Base-by-base conservation (phyloP, 2,329 filamentous ascomycete species). In the Cercospora janseana region DNA sequence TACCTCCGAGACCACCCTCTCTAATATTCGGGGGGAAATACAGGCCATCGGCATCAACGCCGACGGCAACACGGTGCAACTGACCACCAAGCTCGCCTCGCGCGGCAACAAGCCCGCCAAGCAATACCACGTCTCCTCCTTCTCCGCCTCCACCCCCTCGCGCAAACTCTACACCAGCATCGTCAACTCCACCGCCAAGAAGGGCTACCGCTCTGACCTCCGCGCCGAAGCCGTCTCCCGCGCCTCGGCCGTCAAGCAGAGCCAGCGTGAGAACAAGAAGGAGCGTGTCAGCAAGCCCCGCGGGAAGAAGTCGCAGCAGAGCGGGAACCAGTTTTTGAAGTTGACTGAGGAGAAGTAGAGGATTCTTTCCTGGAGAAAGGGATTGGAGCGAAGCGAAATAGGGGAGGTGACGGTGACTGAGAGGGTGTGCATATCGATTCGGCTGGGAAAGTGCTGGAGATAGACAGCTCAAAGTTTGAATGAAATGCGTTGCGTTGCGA, bases 91-190 rank as follows among this genome's bases (percentile, higher is more conserved):
- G 88, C 93, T 90, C 79, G 69, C 79, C 70, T 77, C 79, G 65
- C 79, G 81, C 69, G 69, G 74, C 67, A 82, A 88, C 79, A 81
- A 88, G 77, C 92, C 93, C 70, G 82, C 81, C 59, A 75, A 82
- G 70, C 74, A 76, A 69, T 70, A 79, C 69, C 78, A 80, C 73
- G 81, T 79, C 72, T 80, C 82, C 66, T 82, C 79, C 71, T 88
- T 86, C 79, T 79, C 80, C 69, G 77, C 82, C 69, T 81, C 80
- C 74, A 87, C 87, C 75, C 80, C 85, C 63, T 82, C 79, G 70
- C 85, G 88, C 78, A 93, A 91, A 82, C 86, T 87, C 77, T 97
- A 91, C 85, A 88, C 87, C 79, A 80, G 81, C 66, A 83, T 97
- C 71, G 90, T 90, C 76, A 86, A 82, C 79, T 78, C 79, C 72